Evolutionary conservation across 352 stramenopile species (phyloP), one percentile per base, ranked within the genome.

Genomic region (Pythium utonaiense): DNA sequence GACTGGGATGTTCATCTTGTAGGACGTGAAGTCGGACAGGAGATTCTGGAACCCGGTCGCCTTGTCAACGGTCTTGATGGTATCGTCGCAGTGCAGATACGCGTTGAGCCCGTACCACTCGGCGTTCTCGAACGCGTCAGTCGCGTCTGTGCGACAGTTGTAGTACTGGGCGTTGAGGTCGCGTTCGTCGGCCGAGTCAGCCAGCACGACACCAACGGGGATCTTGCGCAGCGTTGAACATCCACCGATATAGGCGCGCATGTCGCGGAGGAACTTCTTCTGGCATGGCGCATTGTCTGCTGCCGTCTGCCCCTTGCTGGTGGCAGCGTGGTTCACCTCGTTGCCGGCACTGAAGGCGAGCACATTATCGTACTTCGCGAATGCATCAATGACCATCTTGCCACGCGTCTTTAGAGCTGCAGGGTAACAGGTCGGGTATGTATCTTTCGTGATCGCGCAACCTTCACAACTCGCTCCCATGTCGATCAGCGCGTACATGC

Each of bases 31-130:
- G 52, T 84, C 73, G 14, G 64, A 74, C 30, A 79, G 51, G 0
- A 96, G 69, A 6, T 81, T 57, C n/a, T 83, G 57, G 53, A 88
- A 95, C 1, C 89, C 87, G 1, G 49, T 57, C 2, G 77, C 70
- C 36, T 78, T 67, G 22, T 45, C 63, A 33, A 75, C 58, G 9
- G 62, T 64, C 3, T 66, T 83, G 31, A 69, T 53, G 6, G 38
- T 40, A 12, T 57, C 63, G 55, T 96, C 72, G 57, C 86, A 97
- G 49, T 89, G 80, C 50, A 83, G 64, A 53, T 96, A 95, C 45
- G 80, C 72, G 59, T 96, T 97, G n/a, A 96, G 47, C 16, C 83
- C 88, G 59, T 90, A 95, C 83, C 83, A 96, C 63, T 96, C 77
- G 1, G 82, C 77, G 38, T 83, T 85, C 65, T 95, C 83, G 34